Conservation (phyloP, 345 rosid genomes). For the Syzygium oleosum region DNA sequence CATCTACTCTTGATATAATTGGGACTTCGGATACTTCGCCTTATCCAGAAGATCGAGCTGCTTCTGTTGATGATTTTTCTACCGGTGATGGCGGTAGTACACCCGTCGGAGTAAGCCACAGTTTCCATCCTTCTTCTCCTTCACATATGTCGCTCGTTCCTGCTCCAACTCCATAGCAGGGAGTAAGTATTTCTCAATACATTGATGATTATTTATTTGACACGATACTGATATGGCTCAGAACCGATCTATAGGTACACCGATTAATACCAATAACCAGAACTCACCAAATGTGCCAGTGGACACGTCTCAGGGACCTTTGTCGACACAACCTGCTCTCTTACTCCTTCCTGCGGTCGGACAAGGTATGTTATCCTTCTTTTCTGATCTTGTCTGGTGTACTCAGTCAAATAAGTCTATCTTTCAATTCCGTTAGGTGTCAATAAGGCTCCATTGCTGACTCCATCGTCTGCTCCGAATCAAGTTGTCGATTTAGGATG, state of each 20-base stretch:
- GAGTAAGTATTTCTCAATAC: neutral
- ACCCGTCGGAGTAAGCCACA: neutral
- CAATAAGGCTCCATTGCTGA: neutral
- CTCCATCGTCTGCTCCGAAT: neutral
- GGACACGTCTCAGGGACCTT: neutral
- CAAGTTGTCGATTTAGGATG: neutral
- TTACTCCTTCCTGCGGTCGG: neutral
- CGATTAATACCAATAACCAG: neutral
- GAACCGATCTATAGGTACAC: too few relatives aligned
- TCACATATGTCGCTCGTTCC: neutral
- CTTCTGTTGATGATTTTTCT: neutral
- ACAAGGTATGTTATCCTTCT: neutral
- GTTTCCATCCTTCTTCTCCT: neutral
- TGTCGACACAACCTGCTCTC: neutral
- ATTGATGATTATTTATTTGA: too few relatives aligned
- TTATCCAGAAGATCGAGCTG: too few relatives aligned
- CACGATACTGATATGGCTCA: neutral
- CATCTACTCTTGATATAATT: too few relatives aligned
- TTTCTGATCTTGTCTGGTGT: neutral
- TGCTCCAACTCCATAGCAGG: neutral
- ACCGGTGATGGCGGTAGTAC: neutral
- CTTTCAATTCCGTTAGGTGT: neutral
- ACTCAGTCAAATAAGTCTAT: neutral
- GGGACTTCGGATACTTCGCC: too few relatives aligned
- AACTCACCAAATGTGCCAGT: neutral